Conservation (phyloP, 148 eudicot genomes). For the Persicaria maculosa region DNA sequence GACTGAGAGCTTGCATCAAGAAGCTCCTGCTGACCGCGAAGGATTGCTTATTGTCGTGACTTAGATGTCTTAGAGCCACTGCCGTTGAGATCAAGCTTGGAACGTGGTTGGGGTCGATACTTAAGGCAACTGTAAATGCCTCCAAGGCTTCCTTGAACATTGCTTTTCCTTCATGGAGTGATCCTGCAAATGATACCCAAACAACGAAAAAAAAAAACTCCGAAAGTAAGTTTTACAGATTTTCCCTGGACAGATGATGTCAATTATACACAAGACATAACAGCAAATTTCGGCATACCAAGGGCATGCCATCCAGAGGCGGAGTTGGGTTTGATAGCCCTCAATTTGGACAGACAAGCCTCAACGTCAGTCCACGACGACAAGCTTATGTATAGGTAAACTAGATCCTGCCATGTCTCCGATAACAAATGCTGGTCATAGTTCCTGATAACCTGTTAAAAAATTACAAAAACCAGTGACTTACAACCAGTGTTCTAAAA, state of each 20-base stretch:
- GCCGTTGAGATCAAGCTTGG: constrained; percentile 74
- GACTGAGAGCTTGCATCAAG: constrained; percentile 56
- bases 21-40: constrained; percentile 40
- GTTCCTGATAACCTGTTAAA: constrained; percentile 33
- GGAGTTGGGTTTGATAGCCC: constrained; percentile 42
- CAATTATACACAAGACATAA: background rate
- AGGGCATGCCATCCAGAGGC: constrained; percentile 61
- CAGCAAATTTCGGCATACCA: constrained; percentile 32
- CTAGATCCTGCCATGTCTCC: constrained; percentile 81
- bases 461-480: constrained; percentile 8
- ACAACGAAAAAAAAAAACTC: background rate
- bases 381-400: constrained; percentile 57
- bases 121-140: constrained; percentile 52
- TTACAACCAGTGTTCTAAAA: too few relatives aligned
- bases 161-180: constrained; percentile 63
- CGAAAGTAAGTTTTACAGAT: background rate
- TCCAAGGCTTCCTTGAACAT: constrained; percentile 50
- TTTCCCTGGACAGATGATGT: background rate
- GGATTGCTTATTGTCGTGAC: constrained; percentile 19
- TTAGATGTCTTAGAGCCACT: constrained; percentile 35
- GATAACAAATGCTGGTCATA: constrained; percentile 40
- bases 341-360: constrained; percentile 66
- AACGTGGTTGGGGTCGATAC: constrained; percentile 51
- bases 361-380: constrained; percentile 74
- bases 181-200: constrained; percentile 39